Base-by-base conservation (phyloP, 805 yeast species). In the Limtongia smithiae region DNA sequence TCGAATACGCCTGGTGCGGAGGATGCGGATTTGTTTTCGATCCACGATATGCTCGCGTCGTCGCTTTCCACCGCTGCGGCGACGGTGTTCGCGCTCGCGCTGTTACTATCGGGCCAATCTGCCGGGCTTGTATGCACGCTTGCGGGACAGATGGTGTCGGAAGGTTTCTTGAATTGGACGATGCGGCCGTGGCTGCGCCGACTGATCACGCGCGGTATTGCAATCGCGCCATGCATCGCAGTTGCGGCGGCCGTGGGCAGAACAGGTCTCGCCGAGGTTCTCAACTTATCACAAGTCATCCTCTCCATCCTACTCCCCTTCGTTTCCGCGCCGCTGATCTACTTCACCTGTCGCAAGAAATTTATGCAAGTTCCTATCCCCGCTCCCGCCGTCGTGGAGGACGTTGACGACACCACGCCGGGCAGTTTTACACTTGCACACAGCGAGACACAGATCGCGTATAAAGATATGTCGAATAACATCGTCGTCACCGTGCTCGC, bases 41-140 rank as follows among this genome's bases (percentile, higher is more conserved):
- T 90, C 55, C 83, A 88, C 65, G 73, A 74, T 20, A 68, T 89
- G 59, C 72, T 90, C 27, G 71, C 81, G 3, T 50, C 65, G 17
- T 77, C 74, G 42, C 71, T 90, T 39, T 83, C 93, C 1, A 80
- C 82, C 2, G 80, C 78, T 5, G 94, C 88, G 0, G 97, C 96
- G 24, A 81, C 87, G 0, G 68, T 88, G 0, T 90, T 90, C 68
- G 88, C 88, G 76, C 65, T 87, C 45, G 96, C 96, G 0, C 73
- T 90, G 59, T 70, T 90, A 35, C 77, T 85, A 51, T 83, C 93
- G 50, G 96, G 96, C 6, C 89, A 85, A 62, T 83, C 90, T 37
- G 96, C 96, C 0, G 95, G 96, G 41, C 80, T 90, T 36, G 90
- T 89, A 1, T 89, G 96, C 65, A 90, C 97, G 0, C 83, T 90